A percentile compares a stretch with the other conserved stretches of the same genome.
phyloP scores from a whole-genome alignment of 768 basidiomycete species.

The Tephrocybe sp. region DNA sequence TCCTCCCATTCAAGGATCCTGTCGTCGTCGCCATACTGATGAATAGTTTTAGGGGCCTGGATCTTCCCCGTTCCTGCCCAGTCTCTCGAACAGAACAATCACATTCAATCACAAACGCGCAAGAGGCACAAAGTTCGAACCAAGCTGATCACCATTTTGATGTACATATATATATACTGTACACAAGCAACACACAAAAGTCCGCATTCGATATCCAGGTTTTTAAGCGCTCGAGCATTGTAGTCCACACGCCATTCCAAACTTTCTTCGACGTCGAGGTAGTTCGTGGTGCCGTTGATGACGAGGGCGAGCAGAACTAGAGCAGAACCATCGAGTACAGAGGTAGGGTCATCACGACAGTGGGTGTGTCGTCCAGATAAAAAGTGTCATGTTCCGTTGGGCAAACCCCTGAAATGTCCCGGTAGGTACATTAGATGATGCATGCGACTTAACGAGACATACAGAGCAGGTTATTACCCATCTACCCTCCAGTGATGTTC shows the following conservation, averaged over 20 bases:
- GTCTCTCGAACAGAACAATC: no score
- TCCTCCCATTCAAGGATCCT: no score
- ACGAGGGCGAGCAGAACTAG: slow-evolving; percentile 84
- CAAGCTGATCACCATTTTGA: no score
- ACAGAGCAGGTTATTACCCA: slow-evolving; percentile 72
- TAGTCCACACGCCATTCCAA: slow-evolving; percentile 58
- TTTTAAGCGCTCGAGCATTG: slow-evolving; percentile 6
- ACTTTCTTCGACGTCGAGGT: slow-evolving; percentile 90
- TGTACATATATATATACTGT: no score
- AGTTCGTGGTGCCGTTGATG: slow-evolving; percentile 85
- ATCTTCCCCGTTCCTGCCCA: no score
- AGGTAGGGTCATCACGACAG: slow-evolving; percentile 67
- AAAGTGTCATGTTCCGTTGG: slow-evolving; percentile 62
- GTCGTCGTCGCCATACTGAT: no score
- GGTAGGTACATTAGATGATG: neutral
- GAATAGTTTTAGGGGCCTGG: no score
- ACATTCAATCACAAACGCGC: no score
- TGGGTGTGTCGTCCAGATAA: slow-evolving; percentile 44
- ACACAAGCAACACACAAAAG: no score
- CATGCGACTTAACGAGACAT: slow-evolving; percentile 58
- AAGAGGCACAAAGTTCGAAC: no score
- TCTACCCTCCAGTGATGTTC: slow-evolving; percentile 75
- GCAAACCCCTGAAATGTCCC: slow-evolving; percentile 47
- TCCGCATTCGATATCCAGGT: no score
- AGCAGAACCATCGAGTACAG: slow-evolving; percentile 77